Base-by-base conservation (phyloP, 2,329 filamentous ascomycete genomes). In the Macroventuria anomochaeta region DNA sequence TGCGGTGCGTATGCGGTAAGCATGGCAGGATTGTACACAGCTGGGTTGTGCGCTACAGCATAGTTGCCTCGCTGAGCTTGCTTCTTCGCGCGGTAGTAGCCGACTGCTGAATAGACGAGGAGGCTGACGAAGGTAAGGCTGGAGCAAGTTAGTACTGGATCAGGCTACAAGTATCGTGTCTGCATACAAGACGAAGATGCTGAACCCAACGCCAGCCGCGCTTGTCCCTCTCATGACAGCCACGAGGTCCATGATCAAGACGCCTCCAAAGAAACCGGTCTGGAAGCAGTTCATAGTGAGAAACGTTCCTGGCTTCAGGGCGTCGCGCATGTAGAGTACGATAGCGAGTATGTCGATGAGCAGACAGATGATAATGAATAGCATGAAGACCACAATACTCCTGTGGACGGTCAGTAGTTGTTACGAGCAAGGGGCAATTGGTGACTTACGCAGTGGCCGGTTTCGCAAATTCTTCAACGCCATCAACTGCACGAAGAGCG, bases 61-160 rank as follows among this genome's bases (percentile, higher is more conserved):
- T 76, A 76, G 23, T 68, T 46, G 46, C 71, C 73, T 33, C 61
- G 66, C 47, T 68, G 69, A 7, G 59, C 62, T 18, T 67, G 66
- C 55, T 71, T 73, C 46, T 76, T 75, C 47, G 66, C 59, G 43
- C 74, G 69, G 50, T 71, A 68, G 56, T 73, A 70, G 25, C 53
- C 59, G 53, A 77, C 62, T 34, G 65, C 63, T 20, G 71, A 71
- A 64, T 79, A 79, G 49, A 77, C 65, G 57, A 78, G 69, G 53
- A 76, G 70, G 34, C 63, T 68, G 41, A 77, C 34, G 57, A 73
- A 73, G 6, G 70, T 61, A 11, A 72, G 55, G 46, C 75, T 77
- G 36, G 7, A 7, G 52, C 15, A 33, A 25, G 46, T 62, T 18
- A 62, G 63, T 44, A 5, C 6, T 29, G 12, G 3, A 10, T 43